Percentiles rank a stretch among this genome's conserved stretches.
phyloP scores from a whole-genome alignment of 129 eudicot species.

The Tagetes erecta region DNA sequence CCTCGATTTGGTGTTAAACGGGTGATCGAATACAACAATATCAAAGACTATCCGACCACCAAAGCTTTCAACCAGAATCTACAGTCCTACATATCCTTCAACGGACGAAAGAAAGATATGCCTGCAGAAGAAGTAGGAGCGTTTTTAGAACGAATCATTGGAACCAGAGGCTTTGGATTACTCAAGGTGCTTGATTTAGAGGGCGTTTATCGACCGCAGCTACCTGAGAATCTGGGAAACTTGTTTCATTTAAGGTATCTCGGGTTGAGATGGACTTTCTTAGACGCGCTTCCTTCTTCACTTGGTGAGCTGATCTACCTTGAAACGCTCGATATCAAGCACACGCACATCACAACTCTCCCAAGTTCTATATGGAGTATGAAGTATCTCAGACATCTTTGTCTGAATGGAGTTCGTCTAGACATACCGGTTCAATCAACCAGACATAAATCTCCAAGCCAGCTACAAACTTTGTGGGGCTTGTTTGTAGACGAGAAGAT shows the following conservation, averaged over 20 bases:
- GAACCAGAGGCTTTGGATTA: slow-evolving; percentile 32
- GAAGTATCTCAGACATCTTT: slow-evolving; percentile 36
- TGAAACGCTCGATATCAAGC: slow-evolving; percentile 41
- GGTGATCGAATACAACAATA: slow-evolving; percentile 30
- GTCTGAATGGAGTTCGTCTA: slow-evolving; percentile 31
- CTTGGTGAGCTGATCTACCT: slow-evolving; percentile 32
- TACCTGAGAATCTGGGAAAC: slow-evolving; percentile 33
- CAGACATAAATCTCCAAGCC: slow-evolving; percentile 25
- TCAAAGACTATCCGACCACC: slow-evolving; percentile 19
- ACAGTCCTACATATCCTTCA: slow-evolving; percentile 37
- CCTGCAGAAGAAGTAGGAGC: slow-evolving; percentile 36
- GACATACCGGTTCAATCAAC: slow-evolving; percentile 21
- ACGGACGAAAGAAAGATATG: slow-evolving; percentile 30
- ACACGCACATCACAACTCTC: slow-evolving; percentile 36
- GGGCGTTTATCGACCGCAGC: slow-evolving; percentile 32
- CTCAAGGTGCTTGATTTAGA: slow-evolving; percentile 40
- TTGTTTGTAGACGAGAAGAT: slow-evolving; percentile 35
- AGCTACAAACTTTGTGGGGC: slow-evolving; percentile 38
- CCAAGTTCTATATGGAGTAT: slow-evolving; percentile 40
- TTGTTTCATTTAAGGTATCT: slow-evolving; percentile 33
- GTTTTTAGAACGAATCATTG: slow-evolving; percentile 32
- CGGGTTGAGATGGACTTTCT: slow-evolving; percentile 39
- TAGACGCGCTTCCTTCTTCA: slow-evolving; percentile 40
- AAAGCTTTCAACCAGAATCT: slow-evolving; percentile 26
- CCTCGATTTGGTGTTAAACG: slow-evolving; percentile 27